These are phyloP conservation scores for Coemansia sp. DNA, from an alignment of 192 early-diverging fungal species.

Conservation along the genomic window DNA sequence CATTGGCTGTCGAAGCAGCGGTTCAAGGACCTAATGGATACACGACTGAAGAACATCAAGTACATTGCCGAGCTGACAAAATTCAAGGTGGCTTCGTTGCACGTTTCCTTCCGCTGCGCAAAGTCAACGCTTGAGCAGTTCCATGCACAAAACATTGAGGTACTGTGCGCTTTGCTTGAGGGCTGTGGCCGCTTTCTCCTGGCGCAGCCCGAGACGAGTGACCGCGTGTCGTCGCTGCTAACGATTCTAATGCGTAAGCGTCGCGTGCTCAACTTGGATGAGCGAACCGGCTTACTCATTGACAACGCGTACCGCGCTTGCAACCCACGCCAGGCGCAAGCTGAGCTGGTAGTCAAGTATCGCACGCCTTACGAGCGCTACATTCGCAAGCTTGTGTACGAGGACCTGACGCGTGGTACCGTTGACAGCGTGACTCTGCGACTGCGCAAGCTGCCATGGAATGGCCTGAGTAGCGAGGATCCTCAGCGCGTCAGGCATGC, in stretches of 20 bases:
- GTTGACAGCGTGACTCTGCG: slow-evolving; percentile 67
- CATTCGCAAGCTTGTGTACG: slow-evolving; percentile 85
- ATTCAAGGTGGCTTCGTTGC: slow-evolving; percentile 82
- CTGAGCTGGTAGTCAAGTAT: slow-evolving; percentile 63
- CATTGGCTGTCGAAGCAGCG: slow-evolving; percentile 74
- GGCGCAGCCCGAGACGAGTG: slow-evolving; percentile 73
- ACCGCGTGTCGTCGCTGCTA: slow-evolving; percentile 67
- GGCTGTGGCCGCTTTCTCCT: slow-evolving; percentile 87
- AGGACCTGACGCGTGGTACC: slow-evolving; percentile 74
- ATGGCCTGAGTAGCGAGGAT: slow-evolving; percentile 49
- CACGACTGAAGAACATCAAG: slow-evolving; percentile 67
- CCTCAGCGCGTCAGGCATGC: slow-evolving; percentile 57
- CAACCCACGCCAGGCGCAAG: slow-evolving; percentile 76
- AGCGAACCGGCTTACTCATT: slow-evolving; percentile 81
- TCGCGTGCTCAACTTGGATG: slow-evolving; percentile 81
- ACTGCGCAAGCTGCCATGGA: slow-evolving; percentile 90
- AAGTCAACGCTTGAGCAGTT: slow-evolving; percentile 89
- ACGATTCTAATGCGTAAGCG: slow-evolving; percentile 94
- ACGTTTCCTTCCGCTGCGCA: slow-evolving; percentile 82
- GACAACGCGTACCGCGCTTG: slow-evolving; percentile 93
- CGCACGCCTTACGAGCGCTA: slow-evolving; percentile 86
- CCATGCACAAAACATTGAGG: slow-evolving; percentile 79
- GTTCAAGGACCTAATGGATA: slow-evolving; percentile 52
- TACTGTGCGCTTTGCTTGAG: slow-evolving; percentile 80
- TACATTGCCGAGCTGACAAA: slow-evolving; percentile 94